phyloP scores from a whole-genome alignment of 345 rosid genomes.

The Eucalyptus cloeziana region DNA sequence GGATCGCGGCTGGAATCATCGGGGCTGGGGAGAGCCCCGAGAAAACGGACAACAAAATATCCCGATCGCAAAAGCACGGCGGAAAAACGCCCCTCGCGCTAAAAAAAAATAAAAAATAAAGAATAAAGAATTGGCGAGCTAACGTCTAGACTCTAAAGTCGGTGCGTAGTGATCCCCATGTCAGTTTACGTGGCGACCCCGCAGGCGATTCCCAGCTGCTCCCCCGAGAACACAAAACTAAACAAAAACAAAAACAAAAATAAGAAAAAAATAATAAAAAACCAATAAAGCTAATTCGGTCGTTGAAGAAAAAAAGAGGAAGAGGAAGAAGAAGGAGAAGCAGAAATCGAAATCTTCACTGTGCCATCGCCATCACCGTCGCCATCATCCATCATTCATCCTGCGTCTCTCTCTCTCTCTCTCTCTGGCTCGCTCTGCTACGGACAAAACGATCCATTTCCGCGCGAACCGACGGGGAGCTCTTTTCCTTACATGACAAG shows the following conservation, averaged over 20 bases:
- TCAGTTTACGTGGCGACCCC: background rate
- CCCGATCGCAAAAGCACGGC: background rate
- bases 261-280: background rate
- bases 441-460: background rate
- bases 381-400: background rate
- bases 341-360: background rate
- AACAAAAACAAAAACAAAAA: background rate
- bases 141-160: background rate
- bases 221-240: background rate
- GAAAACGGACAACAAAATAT: too few species aligned
- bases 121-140: background rate
- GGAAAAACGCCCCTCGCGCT: background rate
- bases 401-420: background rate
- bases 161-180: background rate
- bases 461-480: background rate
- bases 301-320: background rate
- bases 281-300: background rate
- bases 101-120: too few species aligned
- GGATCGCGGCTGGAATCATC: too few species aligned
- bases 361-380: background rate
- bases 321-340: background rate
- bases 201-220: background rate
- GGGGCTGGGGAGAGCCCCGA: rapidly evolving
- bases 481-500: background rate
- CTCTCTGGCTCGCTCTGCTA: background rate